Evolutionary conservation across 176 grass and related monocot genomes (phyloP).

Genomic region (Oryza officinalis): DNA sequence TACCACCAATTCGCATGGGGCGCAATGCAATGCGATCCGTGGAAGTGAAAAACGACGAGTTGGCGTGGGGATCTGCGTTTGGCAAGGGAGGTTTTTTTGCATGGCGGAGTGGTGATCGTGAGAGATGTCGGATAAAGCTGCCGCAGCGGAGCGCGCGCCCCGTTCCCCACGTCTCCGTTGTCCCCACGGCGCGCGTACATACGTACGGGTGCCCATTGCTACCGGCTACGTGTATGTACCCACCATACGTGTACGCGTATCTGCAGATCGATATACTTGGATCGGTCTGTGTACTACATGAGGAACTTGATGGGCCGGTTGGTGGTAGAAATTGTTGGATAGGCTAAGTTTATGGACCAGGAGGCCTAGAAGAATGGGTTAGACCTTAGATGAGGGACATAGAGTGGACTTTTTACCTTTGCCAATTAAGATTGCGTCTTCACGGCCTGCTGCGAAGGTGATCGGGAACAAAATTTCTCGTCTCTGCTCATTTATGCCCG

Average conservation of each 20-base stretch:
- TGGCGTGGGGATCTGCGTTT: constrained; percentile 21
- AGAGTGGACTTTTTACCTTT: too few relatives aligned
- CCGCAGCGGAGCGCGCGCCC: constrained; percentile 10
- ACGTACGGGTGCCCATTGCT: neutral
- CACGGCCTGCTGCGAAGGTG: neutral
- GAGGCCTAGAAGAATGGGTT: too few relatives aligned
- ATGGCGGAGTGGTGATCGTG: neutral
- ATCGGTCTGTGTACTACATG: neutral
- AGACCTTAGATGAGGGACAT: too few relatives aligned
- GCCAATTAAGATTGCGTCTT: neutral
- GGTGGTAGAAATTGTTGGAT: neutral
- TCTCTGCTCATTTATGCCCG: too few relatives aligned
- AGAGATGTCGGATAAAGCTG: constrained; percentile 30
- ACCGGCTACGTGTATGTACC: neutral
- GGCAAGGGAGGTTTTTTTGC: neutral
- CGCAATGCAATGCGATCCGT: neutral
- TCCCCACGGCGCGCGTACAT: neutral
- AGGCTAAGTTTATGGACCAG: neutral
- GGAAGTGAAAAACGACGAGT: neutral
- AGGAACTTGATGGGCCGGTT: neutral
- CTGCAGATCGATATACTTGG: neutral
- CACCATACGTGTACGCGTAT: neutral
- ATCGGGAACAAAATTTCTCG: too few relatives aligned
- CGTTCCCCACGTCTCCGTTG: constrained; percentile 16
- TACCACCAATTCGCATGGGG: too few relatives aligned